Base-by-base conservation (phyloP, 352 stramenopile species). In the Thraustochytrium striatum region DNA sequence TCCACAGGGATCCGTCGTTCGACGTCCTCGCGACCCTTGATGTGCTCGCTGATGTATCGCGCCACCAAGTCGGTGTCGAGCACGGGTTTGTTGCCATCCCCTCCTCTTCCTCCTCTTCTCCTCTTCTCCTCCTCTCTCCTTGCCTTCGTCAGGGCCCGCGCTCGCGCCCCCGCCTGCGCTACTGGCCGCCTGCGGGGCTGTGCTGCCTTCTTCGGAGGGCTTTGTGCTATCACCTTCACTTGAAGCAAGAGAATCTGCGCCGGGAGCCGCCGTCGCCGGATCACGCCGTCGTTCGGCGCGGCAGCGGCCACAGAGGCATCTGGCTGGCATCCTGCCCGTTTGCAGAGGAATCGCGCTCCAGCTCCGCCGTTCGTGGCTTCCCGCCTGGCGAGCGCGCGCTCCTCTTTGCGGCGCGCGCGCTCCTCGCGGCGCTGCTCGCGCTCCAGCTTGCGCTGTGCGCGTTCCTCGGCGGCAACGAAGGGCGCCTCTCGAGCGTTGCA, bases 31-130 rank as follows among this genome's bases (percentile, higher is more conserved):
- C 39, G 16, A 9, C 68, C 75, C 35, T 87, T 84, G 1, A 88
- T 86, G 59, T 95, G 88, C 53, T 95, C 92, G 50, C 93, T 87
- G 1, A 91, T 88, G 3, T 95, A 59, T 25, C 41, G 65, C 0
- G 92, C 87, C 0, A 88, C 89, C 78, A 93, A 92, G 85, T 93
- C 92, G 7, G 65, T 75, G 35, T 75, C 65, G 1, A 75, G 65
- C 35, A 43, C 28, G 1, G 65, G 65, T 9, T 39, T 3, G 41
- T 75, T 43, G 44, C 33, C 65, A 30, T 61, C 65, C 8, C 65
- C 32, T 75, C 65, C 28, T 75, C 65, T 28, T 75, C 65, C 13
- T 75, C 65, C 1, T 75, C 65, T 7, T 70, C 5, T 70, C 59
- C 13, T 70, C 59, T 7, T 70, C 2, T 70, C 59, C 3, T 50